These are phyloP conservation scores for Ampelocalamus luodianensis DNA, from an alignment of 176 grass and related monocot species.

Conservation along the genomic window DNA sequence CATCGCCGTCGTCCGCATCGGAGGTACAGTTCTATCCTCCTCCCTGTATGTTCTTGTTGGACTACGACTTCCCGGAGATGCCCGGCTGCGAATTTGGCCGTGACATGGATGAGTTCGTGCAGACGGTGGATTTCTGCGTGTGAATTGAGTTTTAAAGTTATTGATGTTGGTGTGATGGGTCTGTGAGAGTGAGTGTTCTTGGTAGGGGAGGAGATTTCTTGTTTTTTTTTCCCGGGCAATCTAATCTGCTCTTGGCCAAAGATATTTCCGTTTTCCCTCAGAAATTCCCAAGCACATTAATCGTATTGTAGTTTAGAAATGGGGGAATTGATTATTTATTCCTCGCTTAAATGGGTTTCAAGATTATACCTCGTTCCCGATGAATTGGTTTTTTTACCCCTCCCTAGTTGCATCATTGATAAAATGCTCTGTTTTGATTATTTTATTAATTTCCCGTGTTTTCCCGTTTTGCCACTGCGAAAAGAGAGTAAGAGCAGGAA, in stretches of 20 bases:
- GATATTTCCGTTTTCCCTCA: neutral
- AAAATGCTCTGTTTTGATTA: no score
- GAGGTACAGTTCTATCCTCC: neutral
- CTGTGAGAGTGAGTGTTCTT: slow-evolving; percentile 22
- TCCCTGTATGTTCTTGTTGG: neutral
- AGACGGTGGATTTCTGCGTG: slow-evolving; percentile 42
- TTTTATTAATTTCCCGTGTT: no score
- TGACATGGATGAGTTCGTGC: slow-evolving; percentile 52
- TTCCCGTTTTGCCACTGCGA: no score
- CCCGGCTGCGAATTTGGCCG: slow-evolving; percentile 26
- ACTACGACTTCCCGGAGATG: slow-evolving; percentile 41
- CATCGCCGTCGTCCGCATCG: neutral
- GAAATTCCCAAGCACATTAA: slow-evolving; percentile 26
- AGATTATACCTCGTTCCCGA: no score
- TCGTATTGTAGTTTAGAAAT: neutral
- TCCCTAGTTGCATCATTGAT: no score
- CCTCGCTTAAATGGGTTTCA: no score
- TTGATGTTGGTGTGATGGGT: slow-evolving; percentile 34
- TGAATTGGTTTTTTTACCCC: no score
- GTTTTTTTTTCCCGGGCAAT: slow-evolving; percentile 57
- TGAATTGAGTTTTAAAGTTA: slow-evolving; percentile 41
- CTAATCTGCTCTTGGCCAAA: slow-evolving; percentile 35
- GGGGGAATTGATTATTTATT: no score
- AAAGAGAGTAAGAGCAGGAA: no score
- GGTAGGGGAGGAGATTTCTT: slow-evolving; percentile 34